phyloP scores from a whole-genome alignment of 2,329 filamentous ascomycete species.

The Colletotrichum falcatum region DNA sequence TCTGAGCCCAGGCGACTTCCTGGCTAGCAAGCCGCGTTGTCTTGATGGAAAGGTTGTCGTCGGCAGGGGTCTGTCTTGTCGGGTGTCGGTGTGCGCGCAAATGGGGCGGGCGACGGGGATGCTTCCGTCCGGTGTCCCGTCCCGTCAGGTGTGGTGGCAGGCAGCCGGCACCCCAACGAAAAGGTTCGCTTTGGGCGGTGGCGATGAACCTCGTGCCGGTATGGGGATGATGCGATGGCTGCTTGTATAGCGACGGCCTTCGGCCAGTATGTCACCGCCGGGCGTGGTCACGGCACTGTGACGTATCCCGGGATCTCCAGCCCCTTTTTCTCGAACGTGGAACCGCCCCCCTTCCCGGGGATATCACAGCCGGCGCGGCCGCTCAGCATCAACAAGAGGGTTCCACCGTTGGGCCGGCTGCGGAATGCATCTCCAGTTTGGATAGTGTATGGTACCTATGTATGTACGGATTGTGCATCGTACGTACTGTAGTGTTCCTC shows the following conservation, averaged over 20 bases:
- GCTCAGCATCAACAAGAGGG: constrained; percentile 21
- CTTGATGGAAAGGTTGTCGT: neutral
- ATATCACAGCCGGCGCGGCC: constrained; percentile 5
- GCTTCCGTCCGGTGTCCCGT: constrained; percentile 12
- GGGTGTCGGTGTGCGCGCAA: neutral
- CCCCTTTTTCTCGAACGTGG: constrained; percentile 1
- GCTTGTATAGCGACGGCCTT: constrained; percentile 15
- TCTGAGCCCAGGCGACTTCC: neutral
- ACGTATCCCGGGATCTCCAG: constrained; percentile 13
- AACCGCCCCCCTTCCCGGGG: neutral
- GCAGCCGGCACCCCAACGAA: neutral
- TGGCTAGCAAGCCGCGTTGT: constrained; percentile 5
- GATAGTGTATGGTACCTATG: too few species aligned
- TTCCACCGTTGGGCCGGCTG: constrained; percentile 23
- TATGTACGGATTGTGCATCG: too few species aligned
- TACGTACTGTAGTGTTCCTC: too few species aligned
- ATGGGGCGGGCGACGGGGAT: constrained; percentile 14
- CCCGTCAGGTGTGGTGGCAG: neutral
- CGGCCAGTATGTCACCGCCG: constrained; percentile 7
- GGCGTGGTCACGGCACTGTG: constrained; percentile 26
- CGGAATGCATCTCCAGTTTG: constrained; percentile 3
- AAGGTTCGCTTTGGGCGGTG: constrained; percentile 17
- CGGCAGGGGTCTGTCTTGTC: constrained; percentile 22
- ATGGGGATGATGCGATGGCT: constrained; percentile 12
- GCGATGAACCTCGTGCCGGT: neutral